These are phyloP conservation scores for Pisolithus marmoratus DNA, from an alignment of 768 basidiomycete species.

Conservation along the genomic window DNA sequence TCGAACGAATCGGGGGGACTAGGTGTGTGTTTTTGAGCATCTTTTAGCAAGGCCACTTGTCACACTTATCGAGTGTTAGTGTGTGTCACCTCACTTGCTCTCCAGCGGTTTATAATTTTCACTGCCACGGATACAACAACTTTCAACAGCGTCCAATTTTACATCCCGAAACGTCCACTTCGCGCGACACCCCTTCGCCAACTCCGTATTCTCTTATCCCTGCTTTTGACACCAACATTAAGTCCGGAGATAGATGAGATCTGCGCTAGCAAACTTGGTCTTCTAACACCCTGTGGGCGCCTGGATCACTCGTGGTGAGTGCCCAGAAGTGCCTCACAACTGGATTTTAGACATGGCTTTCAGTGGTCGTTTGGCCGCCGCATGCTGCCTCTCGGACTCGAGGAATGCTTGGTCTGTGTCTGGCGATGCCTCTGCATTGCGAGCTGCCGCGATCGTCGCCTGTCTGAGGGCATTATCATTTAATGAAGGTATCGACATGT, in stretches of 20 bases:
- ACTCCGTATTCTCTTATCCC: slow-evolving; percentile 56
- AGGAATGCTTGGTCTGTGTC: slow-evolving; percentile 70
- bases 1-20: slow-evolving; percentile 9
- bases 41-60: slow-evolving; percentile 7
- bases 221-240: slow-evolving; percentile 63
- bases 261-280: slow-evolving; percentile 52
- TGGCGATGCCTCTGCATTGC: slow-evolving; percentile 58
- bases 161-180: slow-evolving; percentile 21
- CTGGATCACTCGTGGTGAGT: slow-evolving; percentile 50
- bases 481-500: slow-evolving; percentile 51
- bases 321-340: neutral
- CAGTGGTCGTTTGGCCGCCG: slow-evolving; percentile 30
- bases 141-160: slow-evolving; percentile 43
- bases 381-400: slow-evolving; percentile 35
- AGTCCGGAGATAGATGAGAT: slow-evolving; percentile 66
- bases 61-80: slow-evolving; percentile 26
- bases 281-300: slow-evolving; percentile 32
- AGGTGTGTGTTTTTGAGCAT: slow-evolving; percentile 22
- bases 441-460: slow-evolving; percentile 60
- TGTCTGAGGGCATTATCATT: slow-evolving; percentile 68
- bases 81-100: slow-evolving; percentile 43
- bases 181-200: slow-evolving; percentile 43
- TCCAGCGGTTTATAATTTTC: slow-evolving; percentile 48
- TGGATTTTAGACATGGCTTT: neutral
- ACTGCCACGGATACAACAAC: slow-evolving; percentile 45